Evolutionary conservation across 371 early-diverging fungal genomes (phyloP).

Genomic region (Mucor lusitanicus): DNA sequence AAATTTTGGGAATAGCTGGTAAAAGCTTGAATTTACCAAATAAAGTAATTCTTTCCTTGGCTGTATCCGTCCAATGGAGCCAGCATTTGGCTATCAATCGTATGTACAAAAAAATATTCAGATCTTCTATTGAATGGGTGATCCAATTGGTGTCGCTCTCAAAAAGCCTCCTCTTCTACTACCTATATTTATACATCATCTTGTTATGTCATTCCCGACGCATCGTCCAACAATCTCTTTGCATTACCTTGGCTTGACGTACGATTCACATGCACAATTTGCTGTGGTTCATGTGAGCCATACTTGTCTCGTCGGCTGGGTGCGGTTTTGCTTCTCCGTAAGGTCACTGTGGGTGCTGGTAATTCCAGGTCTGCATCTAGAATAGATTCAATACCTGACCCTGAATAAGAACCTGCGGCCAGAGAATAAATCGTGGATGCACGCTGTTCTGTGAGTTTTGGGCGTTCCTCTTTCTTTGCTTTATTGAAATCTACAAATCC

Average conservation of each 20-base stretch:
- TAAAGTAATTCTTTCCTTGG: background rate
- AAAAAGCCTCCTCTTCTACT: background rate
- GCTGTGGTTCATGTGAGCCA: conserved; percentile 22
- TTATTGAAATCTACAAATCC: conserved; percentile 1
- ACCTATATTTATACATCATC: background rate
- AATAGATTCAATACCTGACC: conserved; percentile 11
- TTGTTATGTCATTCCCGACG: background rate
- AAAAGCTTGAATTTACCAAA: background rate
- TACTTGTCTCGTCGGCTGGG: conserved; percentile 13
- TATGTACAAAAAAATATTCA: background rate
- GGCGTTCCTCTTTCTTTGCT: background rate
- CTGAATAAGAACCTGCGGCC: conserved; percentile 22
- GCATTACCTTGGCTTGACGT: conserved; percentile 34
- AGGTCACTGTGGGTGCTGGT: background rate
- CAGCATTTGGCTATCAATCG: background rate
- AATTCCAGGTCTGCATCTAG: background rate
- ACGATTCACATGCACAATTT: conserved; percentile 24
- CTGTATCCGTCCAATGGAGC: background rate
- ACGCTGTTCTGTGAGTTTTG: conserved; percentile 4
- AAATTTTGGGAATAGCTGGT: background rate
- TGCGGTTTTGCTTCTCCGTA: conserved; percentile 22
- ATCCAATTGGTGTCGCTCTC: background rate
- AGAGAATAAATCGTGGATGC: conserved; percentile 21
- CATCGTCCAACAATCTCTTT: background rate
- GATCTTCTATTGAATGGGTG: background rate